Evolutionary conservation across 768 basidiomycete genomes (phyloP).

Genomic region (Rhodosporidiobolus sp.): DNA sequence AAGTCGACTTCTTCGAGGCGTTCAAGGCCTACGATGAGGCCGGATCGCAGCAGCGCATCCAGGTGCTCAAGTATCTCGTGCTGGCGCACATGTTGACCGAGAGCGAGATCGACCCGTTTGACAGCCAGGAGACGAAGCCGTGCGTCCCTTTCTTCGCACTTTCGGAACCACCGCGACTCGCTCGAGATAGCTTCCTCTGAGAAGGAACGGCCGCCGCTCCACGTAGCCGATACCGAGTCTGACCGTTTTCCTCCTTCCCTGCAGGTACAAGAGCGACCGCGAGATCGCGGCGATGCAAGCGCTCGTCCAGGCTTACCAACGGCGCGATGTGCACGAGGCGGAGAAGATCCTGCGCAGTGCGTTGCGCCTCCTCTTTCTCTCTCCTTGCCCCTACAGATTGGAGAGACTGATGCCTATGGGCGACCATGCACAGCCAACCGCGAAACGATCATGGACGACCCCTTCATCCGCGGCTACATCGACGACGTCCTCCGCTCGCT

Average conservation of each 20-base stretch:
- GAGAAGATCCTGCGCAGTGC: constrained; percentile 88
- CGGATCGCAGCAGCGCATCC: constrained; percentile 90
- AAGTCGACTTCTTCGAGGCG: constrained; percentile 97
- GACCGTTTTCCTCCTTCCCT: not conserved
- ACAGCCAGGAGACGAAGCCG: constrained; percentile 99
- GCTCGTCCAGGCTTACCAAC: constrained; percentile 92
- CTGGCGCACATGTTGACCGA: constrained; percentile 97
- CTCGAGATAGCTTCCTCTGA: no score
- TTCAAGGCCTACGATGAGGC: constrained; percentile 99
- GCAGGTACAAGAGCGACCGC: constrained; percentile 86
- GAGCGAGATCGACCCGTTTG: constrained; percentile 97
- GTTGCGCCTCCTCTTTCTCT: constrained; percentile 26
- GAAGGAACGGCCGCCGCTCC: no score
- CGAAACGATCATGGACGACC: constrained; percentile 91
- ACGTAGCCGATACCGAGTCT: no score
- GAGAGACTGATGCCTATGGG: not conserved
- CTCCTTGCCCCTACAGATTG: not conserved
- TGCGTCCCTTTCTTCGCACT: constrained; percentile 47
- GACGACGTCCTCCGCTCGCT: constrained; percentile 91
- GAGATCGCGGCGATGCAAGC: constrained; percentile 99
- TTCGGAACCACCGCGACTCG: no score
- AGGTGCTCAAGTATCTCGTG: constrained; percentile 97
- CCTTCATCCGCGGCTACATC: constrained; percentile 91
- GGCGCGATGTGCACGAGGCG: constrained; percentile 92
- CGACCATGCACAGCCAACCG: constrained; percentile 65